phyloP scores from a whole-genome alignment of 345 rosid species.

The Arabidopsis thaliana region TAIR10.1 NC_003071.7:9641001-9641500 shows the following conservation, averaged over 20 bases:
- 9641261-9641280: neutral
- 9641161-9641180: neutral
- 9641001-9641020: constrained; percentile 39
- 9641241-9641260: neutral
- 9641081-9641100: constrained; percentile 29
- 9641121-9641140: constrained; percentile 21
- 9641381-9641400: neutral
- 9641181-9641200: neutral
- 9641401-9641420: too few relatives aligned
- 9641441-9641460: too few relatives aligned
- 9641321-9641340: neutral
- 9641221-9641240: neutral
- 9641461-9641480: neutral
- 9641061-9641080: constrained; percentile 38
- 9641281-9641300: neutral
- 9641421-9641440: too few relatives aligned
- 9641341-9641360: neutral
- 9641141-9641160: neutral
- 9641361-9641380: neutral
- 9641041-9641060: neutral
- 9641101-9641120: neutral
- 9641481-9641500: too few relatives aligned
- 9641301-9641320: constrained; percentile 21
- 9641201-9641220: neutral
- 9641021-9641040: constrained; percentile 34